Conservation (phyloP, 805 yeast species). For the Ogataea parapolymorpha region DNA sequence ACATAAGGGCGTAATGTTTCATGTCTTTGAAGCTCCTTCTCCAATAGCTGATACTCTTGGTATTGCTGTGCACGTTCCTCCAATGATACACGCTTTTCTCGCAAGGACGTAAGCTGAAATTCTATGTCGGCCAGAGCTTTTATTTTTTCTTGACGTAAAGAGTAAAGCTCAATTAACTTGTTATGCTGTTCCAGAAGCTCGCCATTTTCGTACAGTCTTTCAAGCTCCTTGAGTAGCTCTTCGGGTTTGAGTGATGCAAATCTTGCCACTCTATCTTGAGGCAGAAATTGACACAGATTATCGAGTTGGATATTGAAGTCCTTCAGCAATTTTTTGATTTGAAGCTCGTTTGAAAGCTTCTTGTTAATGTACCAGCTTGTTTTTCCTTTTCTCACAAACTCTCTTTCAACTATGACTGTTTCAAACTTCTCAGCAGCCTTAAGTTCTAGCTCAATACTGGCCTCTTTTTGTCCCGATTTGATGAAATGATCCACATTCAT, state of each 20-base stretch:
- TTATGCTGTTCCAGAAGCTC: conserved; percentile 56
- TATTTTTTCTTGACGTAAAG: conserved; percentile 29
- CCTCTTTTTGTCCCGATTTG: conserved; percentile 55
- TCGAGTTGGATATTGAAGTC: conserved; percentile 76
- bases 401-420: conserved; percentile 41
- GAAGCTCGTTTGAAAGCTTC: conserved; percentile 37
- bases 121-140: conserved; percentile 31
- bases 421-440: conserved; percentile 36
- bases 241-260: conserved; percentile 82
- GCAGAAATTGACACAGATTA: conserved; percentile 89
- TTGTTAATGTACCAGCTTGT: conserved; percentile 54
- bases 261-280: conserved; percentile 92
- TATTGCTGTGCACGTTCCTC: conserved; percentile 46
- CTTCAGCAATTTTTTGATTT: conserved; percentile 43
- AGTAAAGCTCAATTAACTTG: conserved; percentile 50
- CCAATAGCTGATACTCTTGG: conserved; percentile 44
- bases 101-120: conserved; percentile 33
- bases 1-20: conserved; percentile 36
- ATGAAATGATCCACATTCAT: conserved; percentile 63
- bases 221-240: conserved; percentile 69
- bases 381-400: conserved; percentile 40
- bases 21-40: conserved; percentile 36
- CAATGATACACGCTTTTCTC: conserved; percentile 35
- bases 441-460: conserved; percentile 49
- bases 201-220: conserved; percentile 70